A percentile compares a stretch with the other conserved stretches of the same genome.
Evolutionary conservation across 352 stramenopile species (phyloP).

Genomic region (Pythium utonaiense): DNA sequence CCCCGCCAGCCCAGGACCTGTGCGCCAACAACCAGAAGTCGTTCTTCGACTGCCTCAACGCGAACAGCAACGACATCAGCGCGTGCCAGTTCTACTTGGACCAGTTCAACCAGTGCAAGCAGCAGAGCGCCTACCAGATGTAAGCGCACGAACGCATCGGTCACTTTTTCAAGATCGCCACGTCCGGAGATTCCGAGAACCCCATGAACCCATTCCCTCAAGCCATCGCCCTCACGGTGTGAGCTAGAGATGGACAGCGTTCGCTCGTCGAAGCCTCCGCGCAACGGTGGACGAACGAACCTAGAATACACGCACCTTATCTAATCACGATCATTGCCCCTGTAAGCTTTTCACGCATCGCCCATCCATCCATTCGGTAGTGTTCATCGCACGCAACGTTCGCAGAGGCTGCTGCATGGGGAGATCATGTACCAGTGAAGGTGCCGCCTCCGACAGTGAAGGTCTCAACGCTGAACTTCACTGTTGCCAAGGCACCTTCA

Average conservation of each 20-base stretch:
- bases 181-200: neutral
- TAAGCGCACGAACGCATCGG: constrained; percentile 24
- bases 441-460: neutral
- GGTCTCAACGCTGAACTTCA: neutral
- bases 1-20: constrained; percentile 40
- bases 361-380: neutral
- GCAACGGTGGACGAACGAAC: neutral
- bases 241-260: too few relatives aligned
- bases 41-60: constrained; percentile 84
- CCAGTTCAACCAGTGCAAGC: constrained; percentile 86
- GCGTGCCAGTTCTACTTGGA: constrained; percentile 89
- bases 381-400: neutral
- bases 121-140: constrained; percentile 51
- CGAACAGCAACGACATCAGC: constrained; percentile 84
- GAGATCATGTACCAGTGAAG: neutral
- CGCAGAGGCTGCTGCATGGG: neutral
- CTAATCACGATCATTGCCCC: neutral
- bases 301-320: constrained; percentile 1
- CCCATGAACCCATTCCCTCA: too few relatives aligned
- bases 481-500: too few relatives aligned
- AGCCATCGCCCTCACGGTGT: too few relatives aligned
- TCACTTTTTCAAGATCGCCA: neutral
- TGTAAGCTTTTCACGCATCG: neutral
- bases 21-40: constrained; percentile 75
- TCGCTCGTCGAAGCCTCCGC: too few relatives aligned